Evolutionary conservation across 2,329 filamentous ascomycete species (phyloP), one percentile per base, ranked within the genome.

Genomic region (Talaromyces pinophilus): DNA sequence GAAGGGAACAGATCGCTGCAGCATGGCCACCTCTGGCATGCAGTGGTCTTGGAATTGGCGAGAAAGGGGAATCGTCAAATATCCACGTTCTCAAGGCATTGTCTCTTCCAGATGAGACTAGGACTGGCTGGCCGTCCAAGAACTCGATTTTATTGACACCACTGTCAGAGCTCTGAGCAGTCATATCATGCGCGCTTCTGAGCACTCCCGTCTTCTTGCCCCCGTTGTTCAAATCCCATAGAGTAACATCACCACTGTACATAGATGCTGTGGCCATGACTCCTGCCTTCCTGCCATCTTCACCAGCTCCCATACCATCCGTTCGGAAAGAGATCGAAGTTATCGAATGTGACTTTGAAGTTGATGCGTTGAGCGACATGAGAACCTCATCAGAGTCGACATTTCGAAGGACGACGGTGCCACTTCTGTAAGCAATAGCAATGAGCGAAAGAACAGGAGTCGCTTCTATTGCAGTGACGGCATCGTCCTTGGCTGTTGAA

Each of bases 81-180:
- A 98, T 95, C 94, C 94, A 97, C 5, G 93, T 93, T 76, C 94
- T 96, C 67, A 99, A 82, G 10, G 93, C 92, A 79, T 99, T 99
- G 77, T 99, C 95, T 59, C 91, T 84, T 4, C 95, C 96, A 70
- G 92, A 95, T 10, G 93, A 97, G 33, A 98, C 83, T 50, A 99
- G 86, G 2, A 98, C 90, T 5, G 92, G 91, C 76, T 99, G 96
- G 0, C 93, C 94, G 17, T 89, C 82, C 11, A 99, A 83, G 72
- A 99, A 99, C 72, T 97, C 92, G 22, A 96, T 82, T 74, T 91
- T 93, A 81, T 89, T 96, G 57, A 97, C 87, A 3, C 93, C 94
- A 33, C 76, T 77, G 11, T 92, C 91, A 15, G 87, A 84, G 19
- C 91, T 85, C 52, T 72, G 70, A 25, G 76, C 79, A n/a, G 81